Evolutionary conservation across 345 rosid species (phyloP).

Genomic region (Balakata baccata): DNA sequence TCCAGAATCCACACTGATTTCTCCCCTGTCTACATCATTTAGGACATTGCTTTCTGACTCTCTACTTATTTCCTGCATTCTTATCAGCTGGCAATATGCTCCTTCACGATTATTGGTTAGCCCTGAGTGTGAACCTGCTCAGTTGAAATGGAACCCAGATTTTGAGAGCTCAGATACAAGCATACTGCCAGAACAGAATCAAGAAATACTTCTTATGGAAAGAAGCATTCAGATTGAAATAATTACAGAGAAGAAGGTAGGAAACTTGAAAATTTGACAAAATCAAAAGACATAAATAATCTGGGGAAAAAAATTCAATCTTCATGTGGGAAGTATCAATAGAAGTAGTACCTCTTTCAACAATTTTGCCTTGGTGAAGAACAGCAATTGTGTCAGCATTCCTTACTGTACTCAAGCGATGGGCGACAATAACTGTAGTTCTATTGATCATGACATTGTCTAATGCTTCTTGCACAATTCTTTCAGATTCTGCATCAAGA

Average conservation of each 20-base stretch:
- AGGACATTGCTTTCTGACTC: background rate
- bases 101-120: slow-evolving; percentile 17
- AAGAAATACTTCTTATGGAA: no score
- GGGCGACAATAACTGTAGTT: slow-evolving; percentile 27
- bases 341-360: slow-evolving; percentile 7
- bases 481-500: slow-evolving; percentile 26
- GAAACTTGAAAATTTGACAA: no score
- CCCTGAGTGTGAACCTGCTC: slow-evolving; percentile 12
- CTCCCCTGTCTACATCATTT: background rate
- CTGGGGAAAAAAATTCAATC: no score
- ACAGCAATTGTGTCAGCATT: slow-evolving; percentile 21
- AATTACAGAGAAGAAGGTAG: no score
- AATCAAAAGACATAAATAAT: no score
- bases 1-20: slow-evolving; percentile 7
- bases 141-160: background rate
- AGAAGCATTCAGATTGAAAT: no score
- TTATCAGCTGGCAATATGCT: slow-evolving; percentile 17
- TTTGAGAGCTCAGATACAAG: no score
- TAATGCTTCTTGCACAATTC: slow-evolving; percentile 29
- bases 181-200: background rate
- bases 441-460: slow-evolving; percentile 26
- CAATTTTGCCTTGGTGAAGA: slow-evolving; percentile 7
- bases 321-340: background rate
- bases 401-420: slow-evolving; percentile 25
- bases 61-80: slow-evolving; percentile 4